Percentiles rank a stretch among this genome's conserved stretches.
These are phyloP conservation scores for Raffaelea ambrosiae DNA, from an alignment of 2,329 filamentous ascomycete genomes.

Conservation along the genomic window DNA sequence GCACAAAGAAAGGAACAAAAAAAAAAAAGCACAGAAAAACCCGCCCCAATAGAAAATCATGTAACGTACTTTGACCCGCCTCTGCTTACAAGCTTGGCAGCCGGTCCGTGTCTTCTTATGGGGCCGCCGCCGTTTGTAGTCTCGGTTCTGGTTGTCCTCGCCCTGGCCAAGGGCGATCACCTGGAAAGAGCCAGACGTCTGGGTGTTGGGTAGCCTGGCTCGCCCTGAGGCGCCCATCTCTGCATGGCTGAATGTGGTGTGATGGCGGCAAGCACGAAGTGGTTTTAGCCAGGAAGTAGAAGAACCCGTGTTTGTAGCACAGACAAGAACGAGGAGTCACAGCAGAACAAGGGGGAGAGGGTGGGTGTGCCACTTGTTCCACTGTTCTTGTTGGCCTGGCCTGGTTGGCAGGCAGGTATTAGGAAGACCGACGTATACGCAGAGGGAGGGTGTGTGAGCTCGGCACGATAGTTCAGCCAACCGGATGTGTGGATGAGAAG, in stretches of 20 bases:
- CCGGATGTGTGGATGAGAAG: no score
- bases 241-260: neutral
- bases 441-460: no score
- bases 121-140: constrained; percentile 14
- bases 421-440: no score
- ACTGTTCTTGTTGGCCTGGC: no score
- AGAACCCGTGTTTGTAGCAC: no score
- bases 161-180: constrained; percentile 20
- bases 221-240: constrained; percentile 6
- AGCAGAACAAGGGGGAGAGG: no score
- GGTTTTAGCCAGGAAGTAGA: no score
- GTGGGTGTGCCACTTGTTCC: no score
- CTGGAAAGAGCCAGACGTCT: constrained; percentile 13
- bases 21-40: neutral
- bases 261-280: neutral
- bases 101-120: constrained; percentile 16
- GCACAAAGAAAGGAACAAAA: neutral
- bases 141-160: constrained; percentile 9
- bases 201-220: constrained; percentile 3
- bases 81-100: constrained; percentile 15
- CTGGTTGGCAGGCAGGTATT: no score
- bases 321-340: no score
- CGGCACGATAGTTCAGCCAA: no score
- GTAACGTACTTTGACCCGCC: constrained; percentile 15
- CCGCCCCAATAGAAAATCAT: neutral